Conservation (phyloP, 768 basidiomycete genomes). For the Mycena leptocephala region DNA sequence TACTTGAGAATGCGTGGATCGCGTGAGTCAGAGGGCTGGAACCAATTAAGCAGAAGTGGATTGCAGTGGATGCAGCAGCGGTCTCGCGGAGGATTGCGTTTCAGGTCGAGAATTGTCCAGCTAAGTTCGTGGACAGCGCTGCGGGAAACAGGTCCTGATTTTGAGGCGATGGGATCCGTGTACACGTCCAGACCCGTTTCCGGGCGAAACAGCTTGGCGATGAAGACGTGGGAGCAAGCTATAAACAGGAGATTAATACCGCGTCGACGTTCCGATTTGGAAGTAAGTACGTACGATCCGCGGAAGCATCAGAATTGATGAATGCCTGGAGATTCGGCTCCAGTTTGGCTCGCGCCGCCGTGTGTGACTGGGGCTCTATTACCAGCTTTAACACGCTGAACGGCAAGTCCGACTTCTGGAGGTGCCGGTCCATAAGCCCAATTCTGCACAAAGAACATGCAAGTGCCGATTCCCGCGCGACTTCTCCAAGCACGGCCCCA, state of each 20-base stretch:
- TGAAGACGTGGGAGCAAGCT: conserved; percentile 34
- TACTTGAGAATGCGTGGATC: conserved; percentile 27
- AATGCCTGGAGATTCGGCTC: conserved; percentile 30
- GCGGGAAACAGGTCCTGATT: conserved; percentile 12
- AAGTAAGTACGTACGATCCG: background rate
- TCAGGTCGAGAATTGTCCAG: conserved; percentile 15
- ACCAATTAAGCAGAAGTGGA: background rate
- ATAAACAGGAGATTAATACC: background rate
- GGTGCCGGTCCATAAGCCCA: conserved; percentile 32
- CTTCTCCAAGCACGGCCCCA: conserved; percentile 36
- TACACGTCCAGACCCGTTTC: conserved; percentile 28
- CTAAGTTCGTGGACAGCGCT: conserved; percentile 12
- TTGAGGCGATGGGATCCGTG: background rate
- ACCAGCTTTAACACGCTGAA: conserved; percentile 15
- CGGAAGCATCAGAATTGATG: conserved; percentile 26
- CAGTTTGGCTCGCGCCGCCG: conserved; percentile 19
- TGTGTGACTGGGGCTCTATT: conserved; percentile 3
- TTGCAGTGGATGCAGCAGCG: conserved; percentile 32
- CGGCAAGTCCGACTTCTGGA: background rate
- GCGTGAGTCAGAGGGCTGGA: background rate
- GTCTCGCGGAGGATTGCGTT: background rate
- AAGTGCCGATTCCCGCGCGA: conserved; percentile 28
- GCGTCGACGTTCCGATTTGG: background rate
- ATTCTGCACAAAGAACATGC: conserved; percentile 27
- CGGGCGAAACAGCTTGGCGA: conserved; percentile 26